Base-by-base conservation (phyloP, 345 rosid genomes). In the Gossypium mustelinum region DNA sequence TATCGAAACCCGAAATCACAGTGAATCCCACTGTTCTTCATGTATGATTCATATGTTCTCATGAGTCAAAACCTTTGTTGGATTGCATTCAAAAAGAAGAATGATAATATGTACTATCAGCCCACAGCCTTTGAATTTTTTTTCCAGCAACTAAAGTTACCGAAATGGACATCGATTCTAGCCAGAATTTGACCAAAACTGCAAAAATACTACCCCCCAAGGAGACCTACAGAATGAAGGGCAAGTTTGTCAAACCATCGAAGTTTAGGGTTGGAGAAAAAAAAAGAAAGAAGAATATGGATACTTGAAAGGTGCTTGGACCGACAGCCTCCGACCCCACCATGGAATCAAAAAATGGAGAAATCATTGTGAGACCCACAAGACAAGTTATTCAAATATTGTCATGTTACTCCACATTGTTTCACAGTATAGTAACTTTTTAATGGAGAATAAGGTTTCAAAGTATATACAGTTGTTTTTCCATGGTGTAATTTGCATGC, bases 281-380 rank as follows among this genome's bases (percentile, higher is more conserved):
- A 34, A 34, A 4, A 34, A 34, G 41, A 1, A 34, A 5, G 41
- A 34, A 34, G 41, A 34, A 34, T 34, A 34, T 34, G 41, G 13
- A 56, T 57, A 29, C 61, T 57, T 20, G 61, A 57, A 20, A 18
- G 60, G 5, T 56, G 60, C 10, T 56, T 56, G 60, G 27, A 56
- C 61, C 25, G 61, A 56, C 61, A 20, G 61, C 61, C 63, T 24
- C 25, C 10, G 70, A 7, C 54, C 80, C 86, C 74, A 76, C 83
- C 68, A 17, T 41, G 43, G 80, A 72, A 74, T 76, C 69, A 9
- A 74, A 73, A 56, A 73, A 20, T 20, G 27, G n/a, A n/a, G 2
- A 11, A 45, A 69, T 29, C 59, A 39, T 2, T 70, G 77, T 69
- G 68, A 75, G 83, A 43, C 83, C 82, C 85, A 81, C 79, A 47